Conservation (phyloP, 2,329 filamentous ascomycete genomes). For the Pyrenophora tritici-repentis region DNA sequence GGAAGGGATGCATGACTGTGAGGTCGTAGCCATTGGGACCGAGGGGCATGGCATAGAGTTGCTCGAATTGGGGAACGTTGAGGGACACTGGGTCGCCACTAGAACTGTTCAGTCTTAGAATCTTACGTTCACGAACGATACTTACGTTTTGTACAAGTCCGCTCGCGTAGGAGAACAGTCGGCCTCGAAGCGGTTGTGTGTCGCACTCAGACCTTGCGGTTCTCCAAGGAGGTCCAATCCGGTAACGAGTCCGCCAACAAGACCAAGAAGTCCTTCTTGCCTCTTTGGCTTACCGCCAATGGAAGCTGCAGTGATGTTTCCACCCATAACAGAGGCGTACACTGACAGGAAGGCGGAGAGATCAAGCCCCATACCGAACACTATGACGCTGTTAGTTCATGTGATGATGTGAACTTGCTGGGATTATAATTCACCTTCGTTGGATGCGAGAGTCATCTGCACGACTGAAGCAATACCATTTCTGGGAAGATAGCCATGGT, state of each 20-base stretch:
- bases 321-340: slow-evolving; percentile 18
- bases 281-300: slow-evolving; percentile 20
- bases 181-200: slow-evolving; percentile 25
- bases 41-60: slow-evolving; percentile 7
- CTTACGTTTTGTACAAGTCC: slow-evolving; percentile 10
- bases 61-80: slow-evolving; percentile 4
- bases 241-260: slow-evolving; percentile 22
- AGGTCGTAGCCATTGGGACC: slow-evolving; percentile 4
- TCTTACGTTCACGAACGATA: not conserved
- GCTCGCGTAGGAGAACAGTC: slow-evolving; percentile 24
- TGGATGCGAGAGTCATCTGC: slow-evolving; percentile 11
- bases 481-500: slow-evolving; percentile 8
- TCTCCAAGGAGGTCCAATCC: slow-evolving; percentile 20
- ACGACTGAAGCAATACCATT: slow-evolving; percentile 7
- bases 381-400: slow-evolving; percentile 24
- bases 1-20: slow-evolving; percentile 9
- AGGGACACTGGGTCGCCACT: slow-evolving; percentile 8
- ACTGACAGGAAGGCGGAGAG: slow-evolving; percentile 22
- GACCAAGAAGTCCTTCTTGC: slow-evolving; percentile 8
- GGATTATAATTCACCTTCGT: slow-evolving; percentile 1
- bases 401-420: not conserved
- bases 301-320: slow-evolving; percentile 18
- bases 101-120: not conserved
- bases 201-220: slow-evolving; percentile 19
- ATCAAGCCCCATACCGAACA: slow-evolving; percentile 19